phyloP scores from a whole-genome alignment of 1,284 basidiomycete species.

The Phlebopus sp. region DNA sequence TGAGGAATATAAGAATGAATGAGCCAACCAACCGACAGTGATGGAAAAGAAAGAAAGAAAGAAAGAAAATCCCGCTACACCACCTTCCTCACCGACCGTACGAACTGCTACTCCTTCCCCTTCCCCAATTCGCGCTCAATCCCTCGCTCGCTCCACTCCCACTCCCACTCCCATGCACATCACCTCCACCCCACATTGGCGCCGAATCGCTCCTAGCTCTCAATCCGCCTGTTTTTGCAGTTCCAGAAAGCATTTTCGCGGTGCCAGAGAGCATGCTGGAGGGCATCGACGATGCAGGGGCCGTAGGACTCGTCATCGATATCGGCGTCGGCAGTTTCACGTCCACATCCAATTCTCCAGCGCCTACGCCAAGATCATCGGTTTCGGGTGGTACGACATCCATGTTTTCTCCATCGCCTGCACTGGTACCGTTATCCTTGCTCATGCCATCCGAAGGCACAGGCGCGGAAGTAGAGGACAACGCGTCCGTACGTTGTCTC shows the following conservation, averaged over 20 bases:
- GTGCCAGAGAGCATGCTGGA: background rate
- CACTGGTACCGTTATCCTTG: background rate
- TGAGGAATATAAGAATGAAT: too few species aligned
- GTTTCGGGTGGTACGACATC: conserved; percentile 14
- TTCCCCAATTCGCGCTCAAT: conserved; percentile 29
- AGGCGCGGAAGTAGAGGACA: conserved; percentile 4
- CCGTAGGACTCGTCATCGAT: conserved; percentile 10
- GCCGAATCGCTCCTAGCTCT: conserved; percentile 51
- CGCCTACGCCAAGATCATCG: conserved; percentile 6
- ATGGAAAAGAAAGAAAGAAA: background rate
- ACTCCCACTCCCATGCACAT: conserved; percentile 17
- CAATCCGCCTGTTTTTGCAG: conserved; percentile 14
- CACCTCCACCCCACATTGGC: conserved; percentile 43
- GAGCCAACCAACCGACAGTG: too few species aligned
- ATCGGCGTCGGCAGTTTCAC: conserved; percentile 21
- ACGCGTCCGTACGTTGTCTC: conserved; percentile 40
- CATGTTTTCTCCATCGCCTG: conserved; percentile 36
- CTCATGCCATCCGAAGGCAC: conserved; percentile 11
- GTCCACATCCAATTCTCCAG: conserved; percentile 7
- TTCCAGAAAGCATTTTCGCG: background rate
- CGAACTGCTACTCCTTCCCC: conserved; percentile 43
- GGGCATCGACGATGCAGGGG: background rate
- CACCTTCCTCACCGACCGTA: conserved; percentile 23
- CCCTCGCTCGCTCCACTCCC: conserved; percentile 19
- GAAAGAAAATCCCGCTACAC: background rate